Evolutionary conservation across 768 basidiomycete species (phyloP), one percentile per base, ranked within the genome.

Genomic region (Suillus alpinus): DNA sequence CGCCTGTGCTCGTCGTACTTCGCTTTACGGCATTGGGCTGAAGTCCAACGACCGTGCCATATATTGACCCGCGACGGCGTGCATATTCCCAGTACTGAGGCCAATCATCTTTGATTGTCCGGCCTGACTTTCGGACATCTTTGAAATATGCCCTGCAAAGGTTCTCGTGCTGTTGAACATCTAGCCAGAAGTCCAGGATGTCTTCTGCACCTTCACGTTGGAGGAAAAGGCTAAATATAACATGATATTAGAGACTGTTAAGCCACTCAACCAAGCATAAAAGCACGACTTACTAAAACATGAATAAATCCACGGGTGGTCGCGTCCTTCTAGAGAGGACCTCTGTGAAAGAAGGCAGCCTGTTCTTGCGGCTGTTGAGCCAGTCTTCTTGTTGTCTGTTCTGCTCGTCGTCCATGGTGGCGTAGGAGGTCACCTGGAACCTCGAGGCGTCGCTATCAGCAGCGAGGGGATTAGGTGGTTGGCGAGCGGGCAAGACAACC

Each of bases 81-180:
- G 97, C 97, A 71, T 94, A 93, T 64, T 94, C 90, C 87, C 93
- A 95, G 69, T 96, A 98, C 73, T 97, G 93, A 6, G 97, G 97
- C 97, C 97, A 99, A 73, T 98, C 97, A 18, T 98, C 92, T 71
- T 90, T 91, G 73, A 99, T 91, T 13, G 90, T 86, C 31, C 91
- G 85, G 3, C 95, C 95, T 0, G 95, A 95, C 77, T 95, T 95
- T 69, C 92, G 89, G 57, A 99, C 87, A 74, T 98, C 97, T 81
- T 98, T 97, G 86, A 99, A 98, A 76, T 98, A 98, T 8, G 96
- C 97, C 62, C 95, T 85, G 75, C 96, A 98, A 37, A 99, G 86
- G 72, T 98, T 98, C 78, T 98, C 97, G 73, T 99, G 97, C 76
- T 98, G 97, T 68, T 97, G 95, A 6, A 98, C 97, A 73, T 99